Base-by-base conservation (phyloP, 768 basidiomycete genomes). In the Xerocomellus amylosporus region DNA sequence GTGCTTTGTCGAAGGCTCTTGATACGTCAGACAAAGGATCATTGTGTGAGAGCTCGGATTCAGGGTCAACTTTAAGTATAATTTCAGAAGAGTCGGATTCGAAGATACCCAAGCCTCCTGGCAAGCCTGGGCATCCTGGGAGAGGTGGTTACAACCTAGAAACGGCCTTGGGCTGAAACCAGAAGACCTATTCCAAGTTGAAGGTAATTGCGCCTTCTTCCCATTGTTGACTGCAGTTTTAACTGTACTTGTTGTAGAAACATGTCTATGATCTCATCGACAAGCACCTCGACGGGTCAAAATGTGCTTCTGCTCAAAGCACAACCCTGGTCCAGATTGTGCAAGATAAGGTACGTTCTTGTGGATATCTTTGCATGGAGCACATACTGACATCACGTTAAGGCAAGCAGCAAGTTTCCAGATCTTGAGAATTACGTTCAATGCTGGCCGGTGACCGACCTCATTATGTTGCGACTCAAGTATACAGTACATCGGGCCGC, bases 71-170 rank as follows among this genome's bases (percentile, higher is more conserved):
- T 1, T 34, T 10, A 8, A 34, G 3, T 2, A 13, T 28, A 12
- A 37, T n/a, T 28, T 36, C 36, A 36, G 36, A 60, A n/a, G 53
- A 46, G 26, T 28, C 26, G 13, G 53, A 49, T 14, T 52, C 47
- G 0, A 59, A 58, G 45, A 69, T 70, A 26, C 55, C 64, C 36
- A 71, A 70, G 34, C 69, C 67, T 8, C 15, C 15, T 8, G 64
- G 65, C 0, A 58, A 70, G 41, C 60, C 55, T 19, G 67, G 65
- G n/a, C 38, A 45, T 10, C 65, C 64, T 13, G 59, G 64, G 8
- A 39, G 48, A 6, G 67, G 66, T 13, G 64, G 69, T 0, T 71
- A 71, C 39, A 68, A 41, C 8, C 57, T 71, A 10, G 41, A 61
- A 44, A 55, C 49, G 2, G 60, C 54, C 1, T 39, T 70, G 4